Conservation (phyloP, 2,329 filamentous ascomycete genomes). For the Phialophora expanda region DNA sequence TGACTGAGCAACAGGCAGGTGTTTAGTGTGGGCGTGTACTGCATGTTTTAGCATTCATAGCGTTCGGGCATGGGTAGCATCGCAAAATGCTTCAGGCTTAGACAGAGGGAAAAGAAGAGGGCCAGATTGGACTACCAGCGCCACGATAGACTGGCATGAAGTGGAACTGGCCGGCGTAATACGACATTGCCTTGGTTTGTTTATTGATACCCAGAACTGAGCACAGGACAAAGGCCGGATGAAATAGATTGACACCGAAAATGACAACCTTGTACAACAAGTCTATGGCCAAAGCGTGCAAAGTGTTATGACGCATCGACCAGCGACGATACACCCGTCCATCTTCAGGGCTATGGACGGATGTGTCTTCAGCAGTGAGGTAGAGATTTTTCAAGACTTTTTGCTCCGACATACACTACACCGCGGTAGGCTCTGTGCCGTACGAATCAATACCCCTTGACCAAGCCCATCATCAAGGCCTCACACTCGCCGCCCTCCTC, state of each 20-base stretch:
- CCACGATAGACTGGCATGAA: constrained; percentile 1
- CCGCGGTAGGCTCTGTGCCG: not conserved
- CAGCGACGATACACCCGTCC: too few relatives aligned
- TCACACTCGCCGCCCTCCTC: constrained; percentile 73
- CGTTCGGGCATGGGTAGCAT: not conserved
- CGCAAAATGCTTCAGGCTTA: not conserved
- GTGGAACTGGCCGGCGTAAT: not conserved
- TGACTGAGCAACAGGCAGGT: not conserved
- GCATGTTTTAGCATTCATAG: not conserved
- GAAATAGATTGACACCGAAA: not conserved
- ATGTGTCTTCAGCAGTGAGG: too few relatives aligned
- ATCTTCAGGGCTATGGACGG: too few relatives aligned
- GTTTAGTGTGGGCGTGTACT: not conserved
- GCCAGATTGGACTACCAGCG: not conserved
- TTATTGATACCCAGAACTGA: constrained; percentile 28
- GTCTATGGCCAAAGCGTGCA: not conserved
- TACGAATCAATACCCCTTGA: constrained; percentile 43
- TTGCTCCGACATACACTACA: too few relatives aligned
- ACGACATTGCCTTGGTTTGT: constrained; percentile 13
- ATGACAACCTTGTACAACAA: not conserved
- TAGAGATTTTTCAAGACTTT: too few relatives aligned
- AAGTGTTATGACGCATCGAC: too few relatives aligned
- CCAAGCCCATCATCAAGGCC: constrained; percentile 75
- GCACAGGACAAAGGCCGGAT: not conserved
- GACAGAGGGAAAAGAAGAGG: not conserved